A percentile compares a stretch with the other conserved stretches of the same genome.
Evolutionary conservation across 2,329 filamentous ascomycete species (phyloP).

Genomic region (Exophiala aquamarina): DNA sequence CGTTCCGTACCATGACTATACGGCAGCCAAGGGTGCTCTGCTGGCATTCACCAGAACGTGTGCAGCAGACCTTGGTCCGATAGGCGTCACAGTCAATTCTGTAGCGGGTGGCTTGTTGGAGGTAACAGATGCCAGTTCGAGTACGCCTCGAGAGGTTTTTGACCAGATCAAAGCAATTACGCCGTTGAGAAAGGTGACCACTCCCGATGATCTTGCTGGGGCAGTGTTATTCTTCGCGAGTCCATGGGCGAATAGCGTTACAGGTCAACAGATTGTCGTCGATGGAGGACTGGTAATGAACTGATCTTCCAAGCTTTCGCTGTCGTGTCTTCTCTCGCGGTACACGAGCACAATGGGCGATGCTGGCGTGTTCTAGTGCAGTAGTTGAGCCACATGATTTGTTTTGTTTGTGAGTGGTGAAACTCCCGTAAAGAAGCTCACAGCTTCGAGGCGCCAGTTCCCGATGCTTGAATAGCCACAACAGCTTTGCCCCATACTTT

Average conservation of each 20-base stretch:
- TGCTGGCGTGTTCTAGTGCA: too few relatives aligned
- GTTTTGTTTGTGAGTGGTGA: too few relatives aligned
- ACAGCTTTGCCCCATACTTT: conserved; percentile 60
- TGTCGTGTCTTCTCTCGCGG: neutral
- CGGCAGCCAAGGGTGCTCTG: conserved; percentile 22
- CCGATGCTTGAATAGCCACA: conserved; percentile 39
- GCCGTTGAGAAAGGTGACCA: conserved; percentile 23
- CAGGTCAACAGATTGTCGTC: conserved; percentile 24
- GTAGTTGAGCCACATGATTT: too few relatives aligned
- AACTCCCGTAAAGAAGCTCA: conserved; percentile 1
- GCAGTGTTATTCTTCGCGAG: conserved; percentile 27
- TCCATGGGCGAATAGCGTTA: conserved; percentile 17
- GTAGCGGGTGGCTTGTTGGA: conserved; percentile 23
- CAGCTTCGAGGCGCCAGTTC: conserved; percentile 7
- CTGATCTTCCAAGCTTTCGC: conserved; percentile 3
- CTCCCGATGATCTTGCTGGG: conserved; percentile 22
- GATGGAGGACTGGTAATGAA: conserved; percentile 26
- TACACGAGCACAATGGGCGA: too few relatives aligned
- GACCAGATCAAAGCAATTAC: conserved; percentile 23
- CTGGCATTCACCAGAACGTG: conserved; percentile 24
- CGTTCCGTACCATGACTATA: conserved; percentile 27
- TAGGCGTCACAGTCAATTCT: conserved; percentile 23
- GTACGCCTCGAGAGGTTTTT: conserved; percentile 23
- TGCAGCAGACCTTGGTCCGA: conserved; percentile 23
- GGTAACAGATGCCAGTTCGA: conserved; percentile 22